Evolutionary conservation across 176 grass and related monocot genomes (phyloP).

Genomic region (Oryza meridionalis): DNA sequence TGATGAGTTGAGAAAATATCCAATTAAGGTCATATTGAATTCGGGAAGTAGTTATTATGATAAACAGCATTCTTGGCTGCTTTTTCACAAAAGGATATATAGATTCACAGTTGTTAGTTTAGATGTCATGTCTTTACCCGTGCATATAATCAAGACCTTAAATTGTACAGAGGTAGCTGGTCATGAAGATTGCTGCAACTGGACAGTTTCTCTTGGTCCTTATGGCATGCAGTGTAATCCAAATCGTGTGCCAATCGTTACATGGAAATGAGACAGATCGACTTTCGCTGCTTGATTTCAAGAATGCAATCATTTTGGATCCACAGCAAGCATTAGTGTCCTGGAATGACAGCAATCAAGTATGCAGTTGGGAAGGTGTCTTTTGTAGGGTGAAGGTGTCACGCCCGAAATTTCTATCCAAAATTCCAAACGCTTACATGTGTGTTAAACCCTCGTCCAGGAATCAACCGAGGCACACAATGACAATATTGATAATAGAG

Average conservation of each 20-base stretch:
- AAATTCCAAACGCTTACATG: too few species aligned
- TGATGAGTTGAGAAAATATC: too few species aligned
- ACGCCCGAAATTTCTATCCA: too few species aligned
- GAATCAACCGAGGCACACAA: too few species aligned
- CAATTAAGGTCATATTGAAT: too few species aligned
- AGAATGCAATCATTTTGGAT: background rate
- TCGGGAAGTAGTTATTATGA: too few species aligned
- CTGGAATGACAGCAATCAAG: conserved; percentile 25
- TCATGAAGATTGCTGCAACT: background rate
- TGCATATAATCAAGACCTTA: background rate
- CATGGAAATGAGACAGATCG: background rate
- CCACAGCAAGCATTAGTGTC: background rate
- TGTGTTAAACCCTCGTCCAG: too few species aligned
- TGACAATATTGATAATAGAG: too few species aligned
- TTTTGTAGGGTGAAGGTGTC: background rate
- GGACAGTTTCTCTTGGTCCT: background rate
- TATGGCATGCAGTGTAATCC: background rate
- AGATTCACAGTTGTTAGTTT: too few species aligned
- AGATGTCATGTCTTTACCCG: too few species aligned
- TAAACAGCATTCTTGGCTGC: too few species aligned
- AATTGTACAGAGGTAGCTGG: background rate
- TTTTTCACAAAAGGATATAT: too few species aligned
- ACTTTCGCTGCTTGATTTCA: background rate
- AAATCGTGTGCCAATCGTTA: background rate
- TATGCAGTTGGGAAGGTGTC: conserved; percentile 22